Conservation (phyloP, 345 rosid genomes). For the Camelina hispida region DNA sequence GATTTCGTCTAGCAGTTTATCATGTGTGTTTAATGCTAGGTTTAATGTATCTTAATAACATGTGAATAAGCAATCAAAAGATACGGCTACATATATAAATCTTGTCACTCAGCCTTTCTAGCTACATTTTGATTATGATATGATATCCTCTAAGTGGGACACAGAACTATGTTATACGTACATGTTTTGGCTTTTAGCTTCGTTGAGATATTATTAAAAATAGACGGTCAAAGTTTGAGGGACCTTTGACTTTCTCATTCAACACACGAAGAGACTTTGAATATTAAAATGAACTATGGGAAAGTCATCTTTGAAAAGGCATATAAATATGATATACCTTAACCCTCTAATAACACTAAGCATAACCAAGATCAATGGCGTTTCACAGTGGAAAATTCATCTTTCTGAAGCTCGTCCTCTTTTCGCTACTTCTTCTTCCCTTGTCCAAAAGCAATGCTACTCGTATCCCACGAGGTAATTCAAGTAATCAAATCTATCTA, state of each 20-base stretch:
- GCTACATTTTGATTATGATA: not conserved
- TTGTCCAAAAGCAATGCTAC: slow-evolving; percentile 31
- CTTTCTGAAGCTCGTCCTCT: slow-evolving; percentile 7
- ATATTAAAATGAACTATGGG: slow-evolving; percentile 3
- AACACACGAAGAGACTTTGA: slow-evolving; percentile 21
- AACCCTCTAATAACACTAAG: not conserved
- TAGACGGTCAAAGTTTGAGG: not conserved
- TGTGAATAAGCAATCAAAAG: slow-evolving; percentile 7
- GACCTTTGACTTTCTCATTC: slow-evolving; percentile 11
- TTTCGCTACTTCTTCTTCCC: slow-evolving; percentile 32
- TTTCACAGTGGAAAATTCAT: slow-evolving; percentile 12
- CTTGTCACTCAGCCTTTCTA: not conserved
- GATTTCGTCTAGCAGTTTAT: not conserved
- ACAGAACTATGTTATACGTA: not conserved
- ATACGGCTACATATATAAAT: not conserved
- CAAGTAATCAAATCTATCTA: not conserved
- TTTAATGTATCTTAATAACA: not conserved
- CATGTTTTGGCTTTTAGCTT: not conserved
- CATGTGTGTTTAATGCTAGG: not conserved
- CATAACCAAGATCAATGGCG: slow-evolving; percentile 28
- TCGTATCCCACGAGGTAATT: slow-evolving; percentile 36
- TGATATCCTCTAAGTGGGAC: not conserved
- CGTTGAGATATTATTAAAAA: not conserved
- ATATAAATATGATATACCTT: slow-evolving; percentile 28
- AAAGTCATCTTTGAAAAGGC: slow-evolving; percentile 19